Evolutionary conservation across 805 yeast genomes (phyloP).

Genomic region (Candida bentonensis): DNA sequence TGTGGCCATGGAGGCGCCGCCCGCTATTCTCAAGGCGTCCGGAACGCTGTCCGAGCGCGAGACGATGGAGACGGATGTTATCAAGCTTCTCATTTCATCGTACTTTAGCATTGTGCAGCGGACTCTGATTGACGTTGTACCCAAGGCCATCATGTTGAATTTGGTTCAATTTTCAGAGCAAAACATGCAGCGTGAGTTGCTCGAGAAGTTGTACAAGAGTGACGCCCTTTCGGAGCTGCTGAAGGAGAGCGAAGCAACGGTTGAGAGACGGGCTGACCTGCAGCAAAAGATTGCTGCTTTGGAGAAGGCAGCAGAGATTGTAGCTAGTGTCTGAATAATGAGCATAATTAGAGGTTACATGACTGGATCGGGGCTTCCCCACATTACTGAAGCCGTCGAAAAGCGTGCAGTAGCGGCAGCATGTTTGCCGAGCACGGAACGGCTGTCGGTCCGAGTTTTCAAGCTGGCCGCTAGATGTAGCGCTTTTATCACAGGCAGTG

Average conservation of each 20-base stretch:
- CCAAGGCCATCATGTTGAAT: slow-evolving; percentile 90
- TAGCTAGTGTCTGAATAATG: slow-evolving; percentile 40
- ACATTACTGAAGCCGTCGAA: too few species aligned
- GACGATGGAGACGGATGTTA: slow-evolving; percentile 92
- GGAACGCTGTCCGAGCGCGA: slow-evolving; percentile 92
- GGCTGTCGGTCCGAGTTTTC: too few species aligned
- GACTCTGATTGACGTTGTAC: slow-evolving; percentile 84
- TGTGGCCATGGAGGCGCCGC: slow-evolving; percentile 96
- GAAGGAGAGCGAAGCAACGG: slow-evolving; percentile 82
- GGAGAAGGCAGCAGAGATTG: slow-evolving; percentile 81
- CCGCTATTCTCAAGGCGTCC: slow-evolving; percentile 82
- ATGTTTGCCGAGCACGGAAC: too few species aligned
- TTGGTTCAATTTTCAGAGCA: slow-evolving; percentile 72
- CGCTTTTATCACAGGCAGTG: too few species aligned
- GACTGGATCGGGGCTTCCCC: too few species aligned
- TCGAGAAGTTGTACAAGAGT: slow-evolving; percentile 72
- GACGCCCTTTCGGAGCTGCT: slow-evolving; percentile 59
- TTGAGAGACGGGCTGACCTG: slow-evolving; percentile 90
- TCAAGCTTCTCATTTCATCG: slow-evolving; percentile 78
- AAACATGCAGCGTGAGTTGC: slow-evolving; percentile 78
- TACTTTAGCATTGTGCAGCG: slow-evolving; percentile 88
- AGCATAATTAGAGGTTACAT: too few species aligned
- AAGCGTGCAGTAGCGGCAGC: too few species aligned
- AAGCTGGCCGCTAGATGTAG: too few species aligned
- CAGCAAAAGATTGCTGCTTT: slow-evolving; percentile 89